A percentile compares a stretch with the other conserved stretches of the same genome.
These are phyloP conservation scores for Lunasporangiospora selenospora DNA, from an alignment of 192 early-diverging fungal genomes.

Conservation along the genomic window DNA sequence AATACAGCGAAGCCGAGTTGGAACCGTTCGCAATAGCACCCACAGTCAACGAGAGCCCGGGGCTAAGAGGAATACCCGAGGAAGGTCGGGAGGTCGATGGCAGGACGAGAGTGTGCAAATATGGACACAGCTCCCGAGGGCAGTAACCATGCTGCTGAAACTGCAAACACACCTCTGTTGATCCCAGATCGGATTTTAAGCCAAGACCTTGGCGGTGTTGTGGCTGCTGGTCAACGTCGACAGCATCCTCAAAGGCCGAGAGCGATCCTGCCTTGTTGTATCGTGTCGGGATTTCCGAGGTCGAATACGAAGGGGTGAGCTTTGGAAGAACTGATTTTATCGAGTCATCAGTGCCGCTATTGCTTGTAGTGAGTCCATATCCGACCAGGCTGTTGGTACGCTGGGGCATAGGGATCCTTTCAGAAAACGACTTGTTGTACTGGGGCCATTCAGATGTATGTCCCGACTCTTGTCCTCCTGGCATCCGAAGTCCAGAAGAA, in stretches of 20 bases:
- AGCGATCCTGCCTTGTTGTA: conserved; percentile 29
- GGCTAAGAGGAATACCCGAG: conserved; percentile 20
- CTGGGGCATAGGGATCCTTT: conserved; percentile 31
- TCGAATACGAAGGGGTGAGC: conserved; percentile 53
- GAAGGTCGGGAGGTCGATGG: conserved; percentile 24
- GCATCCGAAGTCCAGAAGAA: conserved; percentile 45
- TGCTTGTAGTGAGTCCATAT: conserved; percentile 21
- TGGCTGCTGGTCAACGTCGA: conserved; percentile 3
- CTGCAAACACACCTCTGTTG: conserved; percentile 45
- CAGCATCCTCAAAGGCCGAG: conserved; percentile 32
- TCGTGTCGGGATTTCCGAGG: conserved; percentile 48
- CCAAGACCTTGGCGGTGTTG: conserved; percentile 11
- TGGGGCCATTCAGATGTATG: conserved; percentile 52
- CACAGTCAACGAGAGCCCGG: conserved; percentile 22
- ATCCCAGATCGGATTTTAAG: conserved; percentile 21
- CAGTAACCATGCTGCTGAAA: conserved; percentile 53
- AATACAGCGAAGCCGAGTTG: conserved; percentile 17
- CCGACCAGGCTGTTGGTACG: conserved; percentile 46
- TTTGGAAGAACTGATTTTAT: conserved; percentile 44
- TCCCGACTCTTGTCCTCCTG: conserved; percentile 54
- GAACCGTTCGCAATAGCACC: conserved; percentile 27
- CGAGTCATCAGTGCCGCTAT: conserved; percentile 32
- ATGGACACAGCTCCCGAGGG: conserved; percentile 59
- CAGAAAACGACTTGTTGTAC: conserved; percentile 40
- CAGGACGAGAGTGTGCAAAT: conserved; percentile 46